Percentiles rank a stretch among this genome's conserved stretches.
phyloP scores from a whole-genome alignment of 208 protist genomes.

The Acanthamoeba sp. region DNA sequence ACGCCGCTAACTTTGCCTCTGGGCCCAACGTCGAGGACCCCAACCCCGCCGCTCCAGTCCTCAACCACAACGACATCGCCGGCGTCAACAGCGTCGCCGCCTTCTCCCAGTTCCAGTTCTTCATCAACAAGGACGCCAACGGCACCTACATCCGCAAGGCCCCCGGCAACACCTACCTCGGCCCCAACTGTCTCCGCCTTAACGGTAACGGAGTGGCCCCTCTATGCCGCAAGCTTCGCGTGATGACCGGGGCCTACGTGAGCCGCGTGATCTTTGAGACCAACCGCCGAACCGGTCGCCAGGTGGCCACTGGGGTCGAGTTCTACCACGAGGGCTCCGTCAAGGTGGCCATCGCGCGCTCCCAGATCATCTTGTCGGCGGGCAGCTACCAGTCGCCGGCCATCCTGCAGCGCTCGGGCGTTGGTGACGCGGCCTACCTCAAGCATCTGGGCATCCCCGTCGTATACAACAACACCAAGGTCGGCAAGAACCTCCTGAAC shows the following conservation, averaged over 20 bases:
- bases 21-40: too few species aligned
- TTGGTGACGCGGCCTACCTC: background rate
- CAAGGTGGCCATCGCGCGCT: background rate
- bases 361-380: background rate
- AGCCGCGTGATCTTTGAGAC: background rate
- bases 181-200: background rate
- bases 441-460: background rate
- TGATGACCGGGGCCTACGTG: background rate
- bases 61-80: too few species aligned
- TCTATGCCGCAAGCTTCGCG: background rate
- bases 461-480: background rate
- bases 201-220: background rate
- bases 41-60: too few species aligned
- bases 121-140: too few species aligned
- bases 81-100: too few species aligned
- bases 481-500: background rate
- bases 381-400: background rate
- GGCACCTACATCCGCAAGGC: constrained; percentile 14
- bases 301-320: background rate
- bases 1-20: too few species aligned
- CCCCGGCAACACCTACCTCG: background rate
- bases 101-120: too few species aligned
- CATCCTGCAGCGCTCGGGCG: constrained; percentile 25
- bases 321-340: background rate
- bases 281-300: background rate